These are phyloP conservation scores for Ophiostoma sp. DNA, from an alignment of 2,329 filamentous ascomycete species.

Conservation along the genomic window DNA sequence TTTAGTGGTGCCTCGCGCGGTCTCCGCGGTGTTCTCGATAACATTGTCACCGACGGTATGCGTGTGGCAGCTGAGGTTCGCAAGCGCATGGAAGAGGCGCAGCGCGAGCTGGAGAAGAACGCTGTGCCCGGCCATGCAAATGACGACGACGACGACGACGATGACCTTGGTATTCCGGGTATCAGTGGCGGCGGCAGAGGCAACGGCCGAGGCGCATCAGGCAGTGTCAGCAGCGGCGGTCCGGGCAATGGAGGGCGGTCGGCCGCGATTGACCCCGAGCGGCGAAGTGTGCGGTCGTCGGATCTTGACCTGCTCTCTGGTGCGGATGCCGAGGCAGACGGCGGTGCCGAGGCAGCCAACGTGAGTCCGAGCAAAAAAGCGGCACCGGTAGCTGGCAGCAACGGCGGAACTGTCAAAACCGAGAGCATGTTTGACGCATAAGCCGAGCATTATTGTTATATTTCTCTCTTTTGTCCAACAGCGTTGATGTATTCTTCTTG, in stretches of 20 bases:
- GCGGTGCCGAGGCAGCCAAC: conserved; percentile 6
- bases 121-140: conserved; percentile 59
- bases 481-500: no score
- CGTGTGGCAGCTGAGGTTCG: conserved; percentile 88
- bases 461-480: neutral
- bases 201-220: conserved; percentile 33
- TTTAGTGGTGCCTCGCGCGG: conserved; percentile 59
- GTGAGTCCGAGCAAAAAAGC: conserved; percentile 1
- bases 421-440: conserved; percentile 14
- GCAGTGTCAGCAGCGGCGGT: conserved; percentile 3
- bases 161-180: conserved; percentile 26
- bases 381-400: neutral
- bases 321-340: conserved; percentile 64
- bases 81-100: conserved; percentile 90
- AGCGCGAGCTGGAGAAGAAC: conserved; percentile 82
- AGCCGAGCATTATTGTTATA: neutral
- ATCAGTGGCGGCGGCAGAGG: conserved; percentile 18
- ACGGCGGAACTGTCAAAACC: neutral
- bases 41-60: conserved; percentile 96
- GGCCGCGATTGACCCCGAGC: conserved; percentile 39
- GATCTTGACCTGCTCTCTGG: conserved; percentile 69
- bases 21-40: conserved; percentile 86
- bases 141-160: conserved; percentile 51
- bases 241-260: conserved; percentile 35
- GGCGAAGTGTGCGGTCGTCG: conserved; percentile 58